A percentile compares a stretch with the other conserved stretches of the same genome.
Conservation (phyloP, 2,329 filamentous ascomycete genomes). For the Pezicula carpinea region DNA sequence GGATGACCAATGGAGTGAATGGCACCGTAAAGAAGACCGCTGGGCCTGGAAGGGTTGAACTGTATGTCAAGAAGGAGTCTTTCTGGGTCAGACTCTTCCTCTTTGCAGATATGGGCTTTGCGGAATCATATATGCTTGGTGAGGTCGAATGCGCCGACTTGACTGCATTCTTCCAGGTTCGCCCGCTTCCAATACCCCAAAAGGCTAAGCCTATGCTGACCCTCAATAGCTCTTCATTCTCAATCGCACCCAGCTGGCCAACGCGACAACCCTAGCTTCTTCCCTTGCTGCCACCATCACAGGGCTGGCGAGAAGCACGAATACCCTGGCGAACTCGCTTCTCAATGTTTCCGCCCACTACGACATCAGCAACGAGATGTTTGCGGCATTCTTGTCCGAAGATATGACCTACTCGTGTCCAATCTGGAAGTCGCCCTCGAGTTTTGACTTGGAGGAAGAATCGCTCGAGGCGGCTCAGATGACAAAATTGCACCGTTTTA, state of each 20-base stretch:
- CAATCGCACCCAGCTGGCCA: slow-evolving; percentile 59
- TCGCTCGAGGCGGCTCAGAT: slow-evolving; percentile 61
- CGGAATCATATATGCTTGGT: slow-evolving; percentile 62
- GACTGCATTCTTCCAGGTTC: slow-evolving; percentile 62
- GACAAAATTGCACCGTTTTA: slow-evolving; percentile 62
- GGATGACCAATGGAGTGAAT: slow-evolving; percentile 31
- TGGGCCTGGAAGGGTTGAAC: slow-evolving; percentile 41
- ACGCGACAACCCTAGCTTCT: slow-evolving; percentile 59
- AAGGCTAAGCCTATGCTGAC: slow-evolving; percentile 16
- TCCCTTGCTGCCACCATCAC: slow-evolving; percentile 53
- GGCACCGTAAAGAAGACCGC: slow-evolving; percentile 35
- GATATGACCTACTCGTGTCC: slow-evolving; percentile 76
- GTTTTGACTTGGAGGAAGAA: slow-evolving; percentile 42
- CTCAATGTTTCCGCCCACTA: slow-evolving; percentile 70
- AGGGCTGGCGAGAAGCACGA: slow-evolving; percentile 51
- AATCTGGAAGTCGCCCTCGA: slow-evolving; percentile 51
- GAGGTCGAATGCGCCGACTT: slow-evolving; percentile 64
- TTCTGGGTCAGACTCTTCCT: slow-evolving; percentile 68
- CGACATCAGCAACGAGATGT: slow-evolving; percentile 73
- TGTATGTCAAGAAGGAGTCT: slow-evolving; percentile 58
- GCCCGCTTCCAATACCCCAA: slow-evolving; percentile 9
- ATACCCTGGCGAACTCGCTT: slow-evolving; percentile 52
- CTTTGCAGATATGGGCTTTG: slow-evolving; percentile 72
- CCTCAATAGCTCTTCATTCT: slow-evolving; percentile 58
- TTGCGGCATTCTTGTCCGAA: slow-evolving; percentile 66